Conservation (phyloP, 2,329 filamentous ascomycete genomes). For the Thelonectria rubi region DNA sequence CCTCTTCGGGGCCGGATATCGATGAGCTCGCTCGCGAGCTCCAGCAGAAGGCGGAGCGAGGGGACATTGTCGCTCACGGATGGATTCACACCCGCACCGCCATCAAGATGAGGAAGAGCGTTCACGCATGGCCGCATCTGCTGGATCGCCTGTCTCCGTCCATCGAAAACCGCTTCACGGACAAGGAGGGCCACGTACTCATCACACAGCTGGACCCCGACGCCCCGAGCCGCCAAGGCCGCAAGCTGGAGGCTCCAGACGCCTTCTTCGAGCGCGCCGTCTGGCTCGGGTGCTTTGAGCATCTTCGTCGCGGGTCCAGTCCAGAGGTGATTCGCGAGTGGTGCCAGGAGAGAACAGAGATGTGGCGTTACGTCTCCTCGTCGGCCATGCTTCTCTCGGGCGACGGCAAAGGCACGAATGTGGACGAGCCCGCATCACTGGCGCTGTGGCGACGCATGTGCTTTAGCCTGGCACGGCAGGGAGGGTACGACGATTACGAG, state of each 20-base stretch:
- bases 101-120: slow-evolving; percentile 88
- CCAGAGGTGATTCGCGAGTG: slow-evolving; percentile 81
- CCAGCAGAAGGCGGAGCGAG: slow-evolving; percentile 78
- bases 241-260: slow-evolving; percentile 81
- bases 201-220: slow-evolving; percentile 94
- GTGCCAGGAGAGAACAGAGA: slow-evolving; percentile 85
- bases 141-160: slow-evolving; percentile 70
- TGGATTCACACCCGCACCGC: slow-evolving; percentile 92
- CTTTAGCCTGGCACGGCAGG: slow-evolving; percentile 74
- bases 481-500: slow-evolving; percentile 79
- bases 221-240: slow-evolving; percentile 80
- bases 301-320: slow-evolving; percentile 83
- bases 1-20: slow-evolving; percentile 75
- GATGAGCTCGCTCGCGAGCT: slow-evolving; percentile 80
- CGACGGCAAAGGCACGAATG: slow-evolving; percentile 52
- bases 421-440: slow-evolving; percentile 55
- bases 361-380: slow-evolving; percentile 87
- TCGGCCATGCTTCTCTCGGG: slow-evolving; percentile 73
- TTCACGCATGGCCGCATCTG: slow-evolving; percentile 72
- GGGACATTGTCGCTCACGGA: slow-evolving; percentile 84
- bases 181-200: slow-evolving; percentile 67
- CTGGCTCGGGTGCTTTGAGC: slow-evolving; percentile 94
- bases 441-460: slow-evolving; percentile 83
- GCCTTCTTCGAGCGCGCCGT: slow-evolving; percentile 89
- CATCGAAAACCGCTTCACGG: slow-evolving; percentile 64